phyloP scores from a whole-genome alignment of 192 early-diverging fungal genomes.

The Funneliformis geosporum region DNA sequence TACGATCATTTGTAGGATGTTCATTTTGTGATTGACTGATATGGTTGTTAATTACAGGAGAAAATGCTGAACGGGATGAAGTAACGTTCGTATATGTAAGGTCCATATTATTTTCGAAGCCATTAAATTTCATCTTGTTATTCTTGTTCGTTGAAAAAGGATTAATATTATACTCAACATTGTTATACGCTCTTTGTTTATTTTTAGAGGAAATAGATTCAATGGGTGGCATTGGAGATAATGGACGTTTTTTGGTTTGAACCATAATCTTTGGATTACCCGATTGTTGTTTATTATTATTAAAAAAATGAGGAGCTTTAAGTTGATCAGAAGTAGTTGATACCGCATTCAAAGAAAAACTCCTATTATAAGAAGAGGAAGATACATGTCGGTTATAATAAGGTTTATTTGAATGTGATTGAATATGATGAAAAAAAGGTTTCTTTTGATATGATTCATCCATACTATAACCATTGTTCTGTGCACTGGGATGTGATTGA shows the following conservation, averaged over 20 bases:
- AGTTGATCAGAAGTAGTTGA: too few species aligned
- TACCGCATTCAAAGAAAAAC: too few species aligned
- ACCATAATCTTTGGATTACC: not conserved
- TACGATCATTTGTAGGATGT: too few species aligned
- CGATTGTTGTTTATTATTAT: not conserved
- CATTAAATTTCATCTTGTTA: not conserved
- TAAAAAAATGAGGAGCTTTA: not conserved
- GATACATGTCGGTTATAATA: not conserved
- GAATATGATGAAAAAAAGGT: too few species aligned
- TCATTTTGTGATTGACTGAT: not conserved
- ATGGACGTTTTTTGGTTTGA: conserved; percentile 7
- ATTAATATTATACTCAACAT: not conserved
- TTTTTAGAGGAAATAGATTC: conserved; percentile 2
- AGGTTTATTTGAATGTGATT: too few species aligned
- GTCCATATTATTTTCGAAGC: not conserved
- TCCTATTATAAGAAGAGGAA: not conserved
- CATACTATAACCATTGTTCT: too few species aligned
- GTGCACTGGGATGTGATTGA: not conserved
- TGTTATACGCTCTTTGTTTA: not conserved
- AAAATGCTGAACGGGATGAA: not conserved
- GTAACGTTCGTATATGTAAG: not conserved
- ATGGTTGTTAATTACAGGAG: not conserved
- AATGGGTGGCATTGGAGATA: conserved; percentile 13
- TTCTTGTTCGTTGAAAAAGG: not conserved
- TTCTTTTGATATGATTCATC: too few species aligned